A percentile compares a stretch with the other conserved stretches of the same genome.
phyloP scores from a whole-genome alignment of 163 green algal species.

The Volvox carteri region DNA sequence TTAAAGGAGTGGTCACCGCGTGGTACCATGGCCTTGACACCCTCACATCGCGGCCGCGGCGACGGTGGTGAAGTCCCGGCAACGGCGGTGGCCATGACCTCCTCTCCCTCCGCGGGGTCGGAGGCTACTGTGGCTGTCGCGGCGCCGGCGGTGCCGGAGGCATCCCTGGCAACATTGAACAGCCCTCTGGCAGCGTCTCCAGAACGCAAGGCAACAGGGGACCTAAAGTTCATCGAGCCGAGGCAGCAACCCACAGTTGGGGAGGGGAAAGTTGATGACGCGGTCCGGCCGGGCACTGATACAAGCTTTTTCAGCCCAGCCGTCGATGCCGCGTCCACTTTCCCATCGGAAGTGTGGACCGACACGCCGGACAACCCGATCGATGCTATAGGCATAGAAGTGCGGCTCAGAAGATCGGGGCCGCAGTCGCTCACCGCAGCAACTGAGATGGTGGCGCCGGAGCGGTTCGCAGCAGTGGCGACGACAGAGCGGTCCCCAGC shows the following conservation, averaged over 20 bases:
- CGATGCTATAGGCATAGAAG: background rate
- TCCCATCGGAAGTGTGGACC: background rate
- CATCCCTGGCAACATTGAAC: background rate
- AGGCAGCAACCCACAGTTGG: background rate
- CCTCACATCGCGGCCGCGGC: background rate
- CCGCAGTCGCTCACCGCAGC: too few relatives aligned
- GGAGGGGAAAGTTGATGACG: background rate
- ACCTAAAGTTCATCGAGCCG: background rate
- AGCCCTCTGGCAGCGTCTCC: background rate
- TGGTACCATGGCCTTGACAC: background rate
- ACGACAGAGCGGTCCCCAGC: too few relatives aligned
- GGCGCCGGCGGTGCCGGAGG: background rate
- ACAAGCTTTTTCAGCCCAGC: background rate
- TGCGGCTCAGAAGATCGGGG: background rate
- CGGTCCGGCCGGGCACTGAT: background rate
- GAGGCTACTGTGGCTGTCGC: background rate
- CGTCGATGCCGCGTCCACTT: background rate
- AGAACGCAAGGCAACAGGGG: background rate
- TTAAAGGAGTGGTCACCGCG: background rate
- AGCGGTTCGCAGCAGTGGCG: background rate
- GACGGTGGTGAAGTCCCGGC: background rate
- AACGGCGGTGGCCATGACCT: background rate
- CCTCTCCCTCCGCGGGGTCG: background rate
- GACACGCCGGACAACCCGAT: background rate
- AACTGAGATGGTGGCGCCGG: background rate